These are phyloP conservation scores for Hansenula lynferdii DNA, from an alignment of 1,139 yeast species.

Conservation along the genomic window DNA sequence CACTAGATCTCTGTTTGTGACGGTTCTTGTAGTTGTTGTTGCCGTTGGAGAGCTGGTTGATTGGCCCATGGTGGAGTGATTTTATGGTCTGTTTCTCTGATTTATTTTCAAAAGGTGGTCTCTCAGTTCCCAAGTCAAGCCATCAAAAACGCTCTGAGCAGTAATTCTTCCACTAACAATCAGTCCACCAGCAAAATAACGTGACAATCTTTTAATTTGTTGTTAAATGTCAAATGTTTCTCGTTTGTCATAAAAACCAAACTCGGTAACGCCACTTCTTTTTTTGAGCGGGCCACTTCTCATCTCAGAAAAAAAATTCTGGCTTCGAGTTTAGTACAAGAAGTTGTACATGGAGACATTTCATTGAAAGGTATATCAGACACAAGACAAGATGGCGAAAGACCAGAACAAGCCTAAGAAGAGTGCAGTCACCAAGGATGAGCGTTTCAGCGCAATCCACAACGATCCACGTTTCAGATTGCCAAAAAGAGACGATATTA, in stretches of 20 bases:
- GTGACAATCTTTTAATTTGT: too few species aligned
- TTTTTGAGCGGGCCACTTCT: background rate
- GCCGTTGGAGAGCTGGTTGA: slow-evolving; percentile 13
- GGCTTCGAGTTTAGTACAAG: background rate
- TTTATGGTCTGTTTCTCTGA: too few species aligned
- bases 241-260: background rate
- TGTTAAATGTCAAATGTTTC: too few species aligned
- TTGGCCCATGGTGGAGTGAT: slow-evolving; percentile 32
- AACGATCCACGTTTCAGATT: slow-evolving; percentile 85
- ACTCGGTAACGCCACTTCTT: background rate
- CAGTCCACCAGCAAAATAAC: too few species aligned
- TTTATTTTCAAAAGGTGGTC: too few species aligned
- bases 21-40: slow-evolving; percentile 8
- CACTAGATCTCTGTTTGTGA: slow-evolving; percentile 27
- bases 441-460: slow-evolving; percentile 75
- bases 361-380: too few species aligned
- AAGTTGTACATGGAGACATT: too few species aligned
- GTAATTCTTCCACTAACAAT: too few species aligned
- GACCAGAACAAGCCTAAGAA: slow-evolving; percentile 9
- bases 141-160: too few species aligned
- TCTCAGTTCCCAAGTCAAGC: too few species aligned
- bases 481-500: slow-evolving; percentile 65
- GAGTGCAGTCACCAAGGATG: slow-evolving; percentile 49
- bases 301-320: slow-evolving; percentile 3
- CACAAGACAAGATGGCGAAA: slow-evolving; percentile 6